Evolutionary conservation across 2,329 filamentous ascomycete species (phyloP), one percentile per base, ranked within the genome.

Genomic region (Colletotrichum liriopes): DNA sequence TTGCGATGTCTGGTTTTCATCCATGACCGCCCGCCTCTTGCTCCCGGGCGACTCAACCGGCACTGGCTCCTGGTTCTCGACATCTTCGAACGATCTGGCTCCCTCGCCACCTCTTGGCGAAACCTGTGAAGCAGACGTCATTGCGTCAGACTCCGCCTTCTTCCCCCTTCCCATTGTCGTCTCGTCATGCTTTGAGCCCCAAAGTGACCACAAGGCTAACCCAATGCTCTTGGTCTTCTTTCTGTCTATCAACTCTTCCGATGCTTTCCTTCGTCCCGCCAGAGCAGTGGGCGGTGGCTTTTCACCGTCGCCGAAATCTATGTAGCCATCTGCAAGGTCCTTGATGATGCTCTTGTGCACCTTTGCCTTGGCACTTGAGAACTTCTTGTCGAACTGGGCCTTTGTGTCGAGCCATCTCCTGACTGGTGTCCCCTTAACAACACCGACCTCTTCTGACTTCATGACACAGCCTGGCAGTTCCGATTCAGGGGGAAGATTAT

Each of bases 151-250:
- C n/a, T 86, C 85, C 0, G 86, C 86, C 74, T 87, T 86, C 64
- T 88, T 80, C 78, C 92, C 89, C 4, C 89, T 84, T 58, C 86
- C 84, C 4, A 97, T 87, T 0, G 93, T 93, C 73, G 87, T 87
- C 80, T 96, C 89, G 79, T 98, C 96, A 78, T 98, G 94, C 79
- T 93, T 97, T 56, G 93, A 95, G 18, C 94, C 95, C 93, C 95
- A 97, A 1, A 92, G 86, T 61, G 91, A 93, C 96, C 96, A 98
- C 75, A 98, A 84, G 2, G 92, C 90, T 80, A 98, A 85, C 9
- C 93, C 94, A 82, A 93, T 90, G 75, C 93, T 95, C 86, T 89
- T 92, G 75, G 83, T 87, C 81, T 86, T 91, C 78, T 88, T 87
- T 76, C 86, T 86, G 73, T 87, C 86, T n/a, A 85, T 80, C 75